A percentile compares a stretch with the other conserved stretches of the same genome.
Evolutionary conservation across 2,329 filamentous ascomycete species (phyloP).

Genomic region (Paracamarosporium sp.): DNA sequence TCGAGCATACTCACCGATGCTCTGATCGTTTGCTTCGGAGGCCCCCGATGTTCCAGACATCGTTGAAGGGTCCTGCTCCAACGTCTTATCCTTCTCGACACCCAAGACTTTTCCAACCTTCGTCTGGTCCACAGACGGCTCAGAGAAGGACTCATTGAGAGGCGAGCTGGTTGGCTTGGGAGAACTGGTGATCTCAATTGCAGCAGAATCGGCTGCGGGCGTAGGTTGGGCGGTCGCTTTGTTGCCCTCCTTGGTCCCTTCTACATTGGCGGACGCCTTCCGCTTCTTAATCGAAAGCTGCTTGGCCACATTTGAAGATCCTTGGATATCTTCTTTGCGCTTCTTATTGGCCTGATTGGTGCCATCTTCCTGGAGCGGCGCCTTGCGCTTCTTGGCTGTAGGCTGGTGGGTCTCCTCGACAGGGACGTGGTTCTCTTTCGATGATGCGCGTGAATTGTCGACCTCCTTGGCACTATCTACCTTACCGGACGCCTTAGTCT

Average conservation of each 20-base stretch:
- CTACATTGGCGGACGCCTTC: not conserved
- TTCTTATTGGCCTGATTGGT: not conserved
- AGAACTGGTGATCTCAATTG: not conserved
- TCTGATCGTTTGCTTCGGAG: too few relatives aligned
- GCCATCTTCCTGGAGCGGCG: not conserved
- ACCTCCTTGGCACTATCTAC: too few relatives aligned
- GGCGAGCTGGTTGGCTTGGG: not conserved
- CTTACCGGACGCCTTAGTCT: too few relatives aligned
- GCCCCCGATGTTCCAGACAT: too few relatives aligned
- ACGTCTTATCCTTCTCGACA: too few relatives aligned
- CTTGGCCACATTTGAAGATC: too few relatives aligned
- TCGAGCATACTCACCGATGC: too few relatives aligned
- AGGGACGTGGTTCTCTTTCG: not conserved
- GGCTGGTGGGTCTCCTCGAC: not conserved
- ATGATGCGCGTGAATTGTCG: not conserved
- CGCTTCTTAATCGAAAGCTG: not conserved
- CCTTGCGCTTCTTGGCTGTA: not conserved
- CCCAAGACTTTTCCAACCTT: too few relatives aligned
- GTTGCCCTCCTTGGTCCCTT: not conserved
- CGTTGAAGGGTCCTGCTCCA: too few relatives aligned
- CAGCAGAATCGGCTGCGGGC: not conserved
- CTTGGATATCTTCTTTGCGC: not conserved
- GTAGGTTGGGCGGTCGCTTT: not conserved
- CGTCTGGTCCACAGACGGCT: not conserved
- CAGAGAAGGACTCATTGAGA: not conserved